These are phyloP conservation scores for Phanerodontia chrysosporium DNA, from an alignment of 768 basidiomycete species.

Conservation along the genomic window DNA sequence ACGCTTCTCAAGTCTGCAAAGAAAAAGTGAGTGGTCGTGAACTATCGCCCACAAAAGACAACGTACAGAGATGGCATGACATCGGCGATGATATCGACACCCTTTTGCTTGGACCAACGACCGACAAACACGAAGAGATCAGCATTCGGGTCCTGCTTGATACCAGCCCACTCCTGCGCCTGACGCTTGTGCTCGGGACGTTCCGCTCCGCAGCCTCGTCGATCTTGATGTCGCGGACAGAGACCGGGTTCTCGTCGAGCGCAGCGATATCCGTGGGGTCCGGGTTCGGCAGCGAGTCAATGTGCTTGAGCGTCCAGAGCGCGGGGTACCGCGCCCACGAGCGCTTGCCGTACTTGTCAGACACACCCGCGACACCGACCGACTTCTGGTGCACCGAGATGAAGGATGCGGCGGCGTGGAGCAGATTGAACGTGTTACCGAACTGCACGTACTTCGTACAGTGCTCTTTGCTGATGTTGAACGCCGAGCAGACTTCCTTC, in stretches of 20 bases:
- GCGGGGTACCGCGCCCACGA: slow-evolving; percentile 97
- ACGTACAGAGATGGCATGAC: slow-evolving; percentile 86
- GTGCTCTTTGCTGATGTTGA: slow-evolving; percentile 94
- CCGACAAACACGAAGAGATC: slow-evolving; percentile 96
- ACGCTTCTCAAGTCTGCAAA: slow-evolving; percentile 72
- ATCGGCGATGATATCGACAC: slow-evolving; percentile 95
- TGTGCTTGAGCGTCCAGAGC: slow-evolving; percentile 92
- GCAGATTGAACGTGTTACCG: slow-evolving; percentile 94
- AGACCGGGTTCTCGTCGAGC: slow-evolving; percentile 72
- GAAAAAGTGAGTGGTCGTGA: slow-evolving; percentile 3
- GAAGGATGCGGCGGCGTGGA: slow-evolving; percentile 90
- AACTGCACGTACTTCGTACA: slow-evolving; percentile 98
- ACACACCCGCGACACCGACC: slow-evolving; percentile 92
- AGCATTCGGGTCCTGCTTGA: slow-evolving; percentile 85
- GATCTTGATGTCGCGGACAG: slow-evolving; percentile 68
- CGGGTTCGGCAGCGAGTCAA: slow-evolving; percentile 92
- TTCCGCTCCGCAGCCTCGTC: slow-evolving; percentile 83
- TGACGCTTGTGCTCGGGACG: slow-evolving; percentile 89
- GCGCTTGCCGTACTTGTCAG: slow-evolving; percentile 96
- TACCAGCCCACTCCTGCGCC: slow-evolving; percentile 93
- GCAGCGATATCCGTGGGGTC: slow-evolving; percentile 95
- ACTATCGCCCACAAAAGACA: not conserved
- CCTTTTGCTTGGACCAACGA: slow-evolving; percentile 98
- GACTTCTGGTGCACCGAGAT: slow-evolving; percentile 92
- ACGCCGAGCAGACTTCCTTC: slow-evolving; percentile 97